Base-by-base conservation (phyloP, 495 filamentous ascomycete genomes). In the Daldinia loculata region DNA sequence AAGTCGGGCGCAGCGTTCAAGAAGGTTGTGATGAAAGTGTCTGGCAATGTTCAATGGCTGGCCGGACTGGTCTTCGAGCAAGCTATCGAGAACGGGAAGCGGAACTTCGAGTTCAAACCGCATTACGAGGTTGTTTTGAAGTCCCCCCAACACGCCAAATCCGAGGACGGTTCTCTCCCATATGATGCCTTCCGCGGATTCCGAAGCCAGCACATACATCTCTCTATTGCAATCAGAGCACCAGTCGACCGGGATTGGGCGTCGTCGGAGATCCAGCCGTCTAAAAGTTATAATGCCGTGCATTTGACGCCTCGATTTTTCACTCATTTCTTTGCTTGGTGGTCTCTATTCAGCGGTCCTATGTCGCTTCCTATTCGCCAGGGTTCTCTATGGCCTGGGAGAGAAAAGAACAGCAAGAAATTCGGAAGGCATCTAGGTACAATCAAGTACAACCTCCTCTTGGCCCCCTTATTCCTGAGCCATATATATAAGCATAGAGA, bases 401-500 rank as follows among this genome's bases (percentile, higher is more conserved):
- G 91, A 53, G 94, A 97, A 55, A 98, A 97, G 81, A 94, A 93
- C 39, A 97, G 92, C 81, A 99, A 98, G 82, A 99, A 99, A 78
- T 98, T 99, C 79, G 95, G 94, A 30, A 89, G 96, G 53, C 95
- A 99, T 80, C 83, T 99, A 61, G 95, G 93, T 7, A 98, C 96
- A 9, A 93, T 99, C 81, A 98, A 99, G 81, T 98, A 99, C 80
- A 97, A 94, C 70, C 79, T 99, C 43, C 87, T 97, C 6, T 83
- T 99, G 14, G 95, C 96, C 2, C 95, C 95, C 1, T 83, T 99
- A 5, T 99, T 95, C 75, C 88, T 98, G 55, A 94, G 93, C 63
- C 95, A 99, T 66, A 92, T 99, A 41, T 99, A 99, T 83, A 98
- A 97, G 79, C 96, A 99, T 81, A 97, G 97, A 74, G 96, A 98